A percentile compares a stretch with the other conserved stretches of the same genome.
Evolutionary conservation across 176 grass and related monocot species (phyloP).

Genomic region (Saccharum spontaneum): DNA sequence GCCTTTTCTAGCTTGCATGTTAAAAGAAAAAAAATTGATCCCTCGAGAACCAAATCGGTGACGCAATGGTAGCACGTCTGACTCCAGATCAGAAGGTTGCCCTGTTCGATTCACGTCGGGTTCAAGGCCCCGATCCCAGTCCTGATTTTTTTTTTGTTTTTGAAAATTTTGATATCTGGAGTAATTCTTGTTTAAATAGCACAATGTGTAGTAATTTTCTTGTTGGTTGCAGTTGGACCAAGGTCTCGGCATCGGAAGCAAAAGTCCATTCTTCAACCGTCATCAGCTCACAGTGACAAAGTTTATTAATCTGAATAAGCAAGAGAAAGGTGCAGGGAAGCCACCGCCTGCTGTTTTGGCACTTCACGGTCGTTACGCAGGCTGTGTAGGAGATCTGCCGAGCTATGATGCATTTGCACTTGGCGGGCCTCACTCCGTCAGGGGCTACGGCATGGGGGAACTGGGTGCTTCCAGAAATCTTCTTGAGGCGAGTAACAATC

Average conservation of each 20-base stretch:
- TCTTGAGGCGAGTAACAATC: constrained; percentile 65
- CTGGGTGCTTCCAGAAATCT: constrained; percentile 89
- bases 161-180: not conserved
- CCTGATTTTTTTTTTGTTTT: not conserved
- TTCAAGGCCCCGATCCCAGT: constrained; percentile 58
- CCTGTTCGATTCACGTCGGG: constrained; percentile 90
- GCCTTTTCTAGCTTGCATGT: not conserved
- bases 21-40: no score
- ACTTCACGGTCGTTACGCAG: constrained; percentile 86
- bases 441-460: constrained; percentile 86
- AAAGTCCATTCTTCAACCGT: constrained; percentile 85
- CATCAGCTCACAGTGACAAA: constrained; percentile 78
- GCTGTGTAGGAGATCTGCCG: constrained; percentile 88
- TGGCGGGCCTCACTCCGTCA: constrained; percentile 89
- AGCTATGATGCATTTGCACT: constrained; percentile 97
- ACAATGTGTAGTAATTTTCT: not conserved
- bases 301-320: constrained; percentile 84
- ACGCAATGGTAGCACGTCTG: constrained; percentile 97
- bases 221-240: constrained; percentile 76
- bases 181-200: not conserved
- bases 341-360: constrained; percentile 76
- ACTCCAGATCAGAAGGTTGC: constrained; percentile 96
- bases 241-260: constrained; percentile 92
- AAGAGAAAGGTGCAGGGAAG: constrained; percentile 69
- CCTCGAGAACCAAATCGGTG: constrained; percentile 54